A percentile compares a stretch with the other conserved stretches of the same genome.
These are phyloP conservation scores for Gentiana macrophylla DNA, from an alignment of 257 asterid genomes.

Conservation along the genomic window DNA sequence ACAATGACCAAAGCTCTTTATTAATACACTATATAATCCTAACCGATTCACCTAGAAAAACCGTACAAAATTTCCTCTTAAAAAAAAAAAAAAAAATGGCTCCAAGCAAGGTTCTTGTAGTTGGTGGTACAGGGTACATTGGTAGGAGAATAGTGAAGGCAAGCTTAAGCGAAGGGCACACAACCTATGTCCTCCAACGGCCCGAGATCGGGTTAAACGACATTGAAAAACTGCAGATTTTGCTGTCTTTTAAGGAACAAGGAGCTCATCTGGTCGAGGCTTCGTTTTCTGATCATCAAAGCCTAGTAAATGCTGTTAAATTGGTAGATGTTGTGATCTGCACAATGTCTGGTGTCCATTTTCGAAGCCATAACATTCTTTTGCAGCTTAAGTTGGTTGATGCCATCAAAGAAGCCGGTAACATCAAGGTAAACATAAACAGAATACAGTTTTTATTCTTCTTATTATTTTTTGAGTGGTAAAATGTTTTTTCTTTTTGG, in stretches of 20 bases:
- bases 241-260: constrained; percentile 51
- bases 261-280: constrained; percentile 63
- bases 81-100: constrained; percentile 18
- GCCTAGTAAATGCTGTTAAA: constrained; percentile 70
- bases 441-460: background rate
- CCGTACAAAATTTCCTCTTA: no score
- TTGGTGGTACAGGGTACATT: constrained; percentile 76
- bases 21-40: no score
- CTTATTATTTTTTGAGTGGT: background rate
- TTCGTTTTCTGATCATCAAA: constrained; percentile 58
- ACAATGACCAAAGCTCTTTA: no score
- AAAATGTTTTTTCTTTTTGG: background rate
- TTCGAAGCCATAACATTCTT: constrained; percentile 55
- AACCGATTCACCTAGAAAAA: no score
- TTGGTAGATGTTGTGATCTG: constrained; percentile 72
- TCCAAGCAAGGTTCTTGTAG: constrained; percentile 60
- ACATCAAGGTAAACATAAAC: constrained; percentile 42
- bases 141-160: constrained; percentile 69
- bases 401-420: constrained; percentile 84
- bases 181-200: constrained; percentile 53
- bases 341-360: constrained; percentile 82
- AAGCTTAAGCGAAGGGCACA: constrained; percentile 65
- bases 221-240: constrained; percentile 49
- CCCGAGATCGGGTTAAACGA: constrained; percentile 48
- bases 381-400: constrained; percentile 67